Conservation (phyloP, 352 stramenopile genomes). For the Globisporangium polare region DNA sequence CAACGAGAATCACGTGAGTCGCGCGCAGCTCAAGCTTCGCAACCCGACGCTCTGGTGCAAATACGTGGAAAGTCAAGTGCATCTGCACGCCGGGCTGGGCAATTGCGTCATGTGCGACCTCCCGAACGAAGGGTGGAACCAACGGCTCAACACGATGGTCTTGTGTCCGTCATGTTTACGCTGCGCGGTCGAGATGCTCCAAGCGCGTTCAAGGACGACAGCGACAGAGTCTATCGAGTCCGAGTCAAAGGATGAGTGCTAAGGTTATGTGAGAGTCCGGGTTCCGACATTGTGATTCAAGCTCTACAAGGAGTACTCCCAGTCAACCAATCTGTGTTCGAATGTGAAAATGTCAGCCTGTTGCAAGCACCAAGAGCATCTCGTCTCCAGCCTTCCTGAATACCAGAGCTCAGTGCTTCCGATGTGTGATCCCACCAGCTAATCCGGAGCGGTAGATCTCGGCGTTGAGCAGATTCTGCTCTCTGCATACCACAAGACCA, state of each 20-base stretch:
- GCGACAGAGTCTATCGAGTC: not conserved
- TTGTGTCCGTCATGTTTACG: constrained; percentile 42
- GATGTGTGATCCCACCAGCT: not conserved
- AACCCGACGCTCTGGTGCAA: constrained; percentile 41
- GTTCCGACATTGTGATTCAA: too few relatives aligned
- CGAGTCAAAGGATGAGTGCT: constrained; percentile 10
- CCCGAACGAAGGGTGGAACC: constrained; percentile 37
- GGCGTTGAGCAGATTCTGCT: constrained; percentile 23
- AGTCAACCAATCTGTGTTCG: too few relatives aligned
- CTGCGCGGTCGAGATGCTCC: constrained; percentile 19
- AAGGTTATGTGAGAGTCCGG: not conserved
- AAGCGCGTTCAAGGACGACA: not conserved
- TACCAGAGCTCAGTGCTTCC: not conserved
- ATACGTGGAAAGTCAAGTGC: constrained; percentile 31
- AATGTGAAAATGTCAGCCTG: not conserved
- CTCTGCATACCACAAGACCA: constrained; percentile 17
- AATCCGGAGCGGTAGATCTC: constrained; percentile 10
- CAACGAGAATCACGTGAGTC: constrained; percentile 23
- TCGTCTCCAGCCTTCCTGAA: too few relatives aligned
- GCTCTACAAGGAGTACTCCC: too few relatives aligned
- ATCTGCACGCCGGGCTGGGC: constrained; percentile 15
- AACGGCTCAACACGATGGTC: constrained; percentile 51
- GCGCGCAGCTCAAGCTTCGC: constrained; percentile 24
- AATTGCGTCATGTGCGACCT: constrained; percentile 36
- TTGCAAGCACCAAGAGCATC: too few relatives aligned